Evolutionary conservation across 257 asterid species (phyloP), one percentile per base, ranked within the genome.

Genomic region (Phtheirospermum japonicum): DNA sequence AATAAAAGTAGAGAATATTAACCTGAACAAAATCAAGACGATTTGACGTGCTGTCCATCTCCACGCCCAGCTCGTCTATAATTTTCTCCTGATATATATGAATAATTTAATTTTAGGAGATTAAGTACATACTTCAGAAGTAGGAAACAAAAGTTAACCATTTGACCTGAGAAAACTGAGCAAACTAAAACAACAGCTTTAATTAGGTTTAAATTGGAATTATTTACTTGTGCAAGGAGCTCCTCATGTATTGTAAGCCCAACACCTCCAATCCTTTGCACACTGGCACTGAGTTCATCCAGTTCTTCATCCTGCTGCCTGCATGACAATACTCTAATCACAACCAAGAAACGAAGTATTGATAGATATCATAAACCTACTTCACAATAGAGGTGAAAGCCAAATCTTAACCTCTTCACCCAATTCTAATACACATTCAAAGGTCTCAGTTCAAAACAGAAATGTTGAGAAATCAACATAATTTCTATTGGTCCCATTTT

Each of bases 21-120:
- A 89, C 99, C 99, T 93, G 97, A 77, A 93, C 97, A 71, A 93
- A 93, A 57, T 93, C 99, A 20, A 93, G 99, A 67, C 99, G 97
- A 59, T 82, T 86, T 57, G 99, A 85, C 31, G 98, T 88, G 76
- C 88, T 82, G 63, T 87, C 99, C 96, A 93, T 89, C 78, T 89
- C 99, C n/a, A 63, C 71, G 67, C 87, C 97, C 76, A 93, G 65
- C 3, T 93, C 97, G 71, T 75, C 91, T 1, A 93, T 60, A 51
- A 93, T 85, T 78, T 80, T 89, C 71, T 89, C 99, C 99, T 93
- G 88, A 63, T 57, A 60, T 23, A 48, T 42, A 69, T 18, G 51
- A 68, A 26, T 50, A 0, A 37, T 32, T 67, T n/a, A n/a, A n/a
- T n/a, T 48, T 46, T 42, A n/a, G 37, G 17, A 32, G n/a, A n/a